These are phyloP conservation scores for Zizania palustris DNA, from an alignment of 202 grass and related monocot species.

Conservation along the genomic window DNA sequence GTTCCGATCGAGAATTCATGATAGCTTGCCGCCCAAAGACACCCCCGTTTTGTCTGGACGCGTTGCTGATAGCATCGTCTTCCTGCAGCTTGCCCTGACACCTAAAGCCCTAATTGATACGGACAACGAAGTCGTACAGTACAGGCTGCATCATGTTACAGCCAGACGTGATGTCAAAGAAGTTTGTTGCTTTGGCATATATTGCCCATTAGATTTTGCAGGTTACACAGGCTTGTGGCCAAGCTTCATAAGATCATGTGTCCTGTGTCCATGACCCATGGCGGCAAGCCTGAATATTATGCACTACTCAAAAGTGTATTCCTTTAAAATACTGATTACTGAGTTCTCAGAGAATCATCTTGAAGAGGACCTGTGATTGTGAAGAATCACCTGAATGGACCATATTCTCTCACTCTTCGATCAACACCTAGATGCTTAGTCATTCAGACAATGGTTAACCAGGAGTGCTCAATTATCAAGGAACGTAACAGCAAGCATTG, in stretches of 20 bases:
- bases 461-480: background rate
- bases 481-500: conserved; percentile 1
- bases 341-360: conserved; percentile 39
- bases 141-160: background rate
- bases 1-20: conserved; percentile 23
- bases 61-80: background rate
- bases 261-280: background rate
- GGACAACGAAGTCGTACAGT: background rate
- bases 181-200: background rate
- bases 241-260: background rate
- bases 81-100: background rate
- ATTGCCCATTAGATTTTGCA: background rate
- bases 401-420: conserved; percentile 14
- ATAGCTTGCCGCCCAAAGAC: conserved; percentile 47
- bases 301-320: conserved; percentile 10
- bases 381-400: conserved; percentile 22
- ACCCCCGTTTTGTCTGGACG: conserved; percentile 26
- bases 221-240: background rate
- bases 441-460: background rate
- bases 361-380: conserved; percentile 21
- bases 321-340: background rate
- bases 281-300: background rate
- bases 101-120: background rate
- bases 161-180: background rate
- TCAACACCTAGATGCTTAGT: background rate